A percentile compares a stretch with the other conserved stretches of the same genome.
Evolutionary conservation across 2,329 filamentous ascomycete species (phyloP).

Genomic region (Gremmenia infestans): DNA sequence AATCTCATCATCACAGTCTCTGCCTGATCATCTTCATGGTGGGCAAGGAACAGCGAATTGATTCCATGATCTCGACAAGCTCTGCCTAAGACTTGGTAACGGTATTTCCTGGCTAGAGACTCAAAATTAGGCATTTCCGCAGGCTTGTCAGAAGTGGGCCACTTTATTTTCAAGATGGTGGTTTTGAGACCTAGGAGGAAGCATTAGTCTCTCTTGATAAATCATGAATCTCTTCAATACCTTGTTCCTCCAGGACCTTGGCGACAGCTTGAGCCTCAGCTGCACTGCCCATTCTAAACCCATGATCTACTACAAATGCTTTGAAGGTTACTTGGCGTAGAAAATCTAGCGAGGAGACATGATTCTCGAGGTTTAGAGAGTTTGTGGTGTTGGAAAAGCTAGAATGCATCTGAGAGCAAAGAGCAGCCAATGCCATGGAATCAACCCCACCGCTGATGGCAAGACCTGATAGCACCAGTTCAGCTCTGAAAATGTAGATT

Average conservation of each 20-base stretch:
- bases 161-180: constrained; percentile 40
- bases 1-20: constrained; percentile 85
- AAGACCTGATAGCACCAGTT: constrained; percentile 46
- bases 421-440: constrained; percentile 88
- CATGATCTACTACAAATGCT: constrained; percentile 54
- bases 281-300: constrained; percentile 46
- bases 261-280: constrained; percentile 49
- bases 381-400: background rate
- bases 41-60: constrained; percentile 66
- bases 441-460: constrained; percentile 92
- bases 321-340: constrained; percentile 43
- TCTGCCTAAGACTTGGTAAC: constrained; percentile 66
- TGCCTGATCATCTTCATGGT: constrained; percentile 86
- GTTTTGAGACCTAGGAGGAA: constrained; percentile 24
- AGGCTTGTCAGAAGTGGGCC: constrained; percentile 41
- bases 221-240: constrained; percentile 10
- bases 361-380: background rate
- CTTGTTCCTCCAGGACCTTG: constrained; percentile 18
- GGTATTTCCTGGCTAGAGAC: constrained; percentile 64
- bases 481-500: background rate
- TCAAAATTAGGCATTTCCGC: constrained; percentile 63
- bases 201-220: background rate
- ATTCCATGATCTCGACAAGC: constrained; percentile 51
- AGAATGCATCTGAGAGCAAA: constrained; percentile 50
- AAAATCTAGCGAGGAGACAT: constrained; percentile 33